These are phyloP conservation scores for Chrysopogon serrulatus DNA, from an alignment of 176 grass and related monocot species.

Conservation along the genomic window DNA sequence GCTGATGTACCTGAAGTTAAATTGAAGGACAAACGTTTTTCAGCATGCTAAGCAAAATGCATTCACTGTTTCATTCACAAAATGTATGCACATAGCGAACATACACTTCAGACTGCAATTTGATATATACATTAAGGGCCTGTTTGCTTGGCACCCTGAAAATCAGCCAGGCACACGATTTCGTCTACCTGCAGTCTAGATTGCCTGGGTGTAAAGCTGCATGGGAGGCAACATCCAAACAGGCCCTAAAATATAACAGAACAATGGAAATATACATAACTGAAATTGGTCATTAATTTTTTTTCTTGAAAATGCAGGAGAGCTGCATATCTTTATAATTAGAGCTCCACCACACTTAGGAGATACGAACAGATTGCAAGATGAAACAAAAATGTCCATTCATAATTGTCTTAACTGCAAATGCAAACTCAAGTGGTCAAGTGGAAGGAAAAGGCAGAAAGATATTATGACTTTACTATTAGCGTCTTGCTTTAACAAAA, in stretches of 20 bases:
- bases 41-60: neutral
- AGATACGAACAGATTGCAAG: too few species aligned
- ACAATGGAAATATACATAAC: neutral
- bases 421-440: neutral
- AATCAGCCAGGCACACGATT: too few species aligned
- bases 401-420: neutral
- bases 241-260: neutral
- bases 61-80: neutral
- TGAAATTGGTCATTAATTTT: too few species aligned
- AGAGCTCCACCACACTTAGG: too few species aligned
- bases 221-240: too few species aligned
- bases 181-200: too few species aligned
- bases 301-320: too few species aligned
- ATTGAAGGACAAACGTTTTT: neutral
- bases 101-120: neutral
- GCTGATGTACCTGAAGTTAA: neutral
- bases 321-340: too few species aligned
- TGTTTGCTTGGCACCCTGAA: too few species aligned
- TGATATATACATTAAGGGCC: neutral
- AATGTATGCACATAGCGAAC: neutral
- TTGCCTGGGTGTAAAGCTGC: too few species aligned
- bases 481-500: neutral
- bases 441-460: neutral
- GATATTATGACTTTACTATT: neutral
- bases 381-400: too few species aligned